Conservation (phyloP, 108 stramenopile genomes). For the Pseudonitzschia delicatissima region DNA sequence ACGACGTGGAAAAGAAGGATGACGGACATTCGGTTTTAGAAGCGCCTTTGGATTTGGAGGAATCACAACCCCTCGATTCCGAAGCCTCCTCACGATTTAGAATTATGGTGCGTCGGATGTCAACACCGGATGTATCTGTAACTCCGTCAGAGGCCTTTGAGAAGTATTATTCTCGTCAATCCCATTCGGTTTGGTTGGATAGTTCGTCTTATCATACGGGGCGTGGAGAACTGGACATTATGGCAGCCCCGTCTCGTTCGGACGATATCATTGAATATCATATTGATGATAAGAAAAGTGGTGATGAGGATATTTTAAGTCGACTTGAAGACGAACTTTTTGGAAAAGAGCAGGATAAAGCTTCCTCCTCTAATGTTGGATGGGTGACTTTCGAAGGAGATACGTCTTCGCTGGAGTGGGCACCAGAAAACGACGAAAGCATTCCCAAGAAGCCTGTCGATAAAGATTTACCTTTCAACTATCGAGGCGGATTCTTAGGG, state of each 20-base stretch:
- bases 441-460: background rate
- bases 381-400: background rate
- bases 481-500: constrained; percentile 81
- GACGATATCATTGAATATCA: constrained; percentile 23
- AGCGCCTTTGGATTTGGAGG: background rate
- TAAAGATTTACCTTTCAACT: constrained; percentile 53
- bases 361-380: background rate
- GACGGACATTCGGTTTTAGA: background rate
- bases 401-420: background rate
- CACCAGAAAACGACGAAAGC: background rate
- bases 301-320: constrained; percentile 23
- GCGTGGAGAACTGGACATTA: constrained; percentile 28
- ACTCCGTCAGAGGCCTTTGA: constrained; percentile 30
- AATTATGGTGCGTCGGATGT: constrained; percentile 14
- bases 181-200: constrained; percentile 67
- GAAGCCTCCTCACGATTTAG: constrained; percentile 15
- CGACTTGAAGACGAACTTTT: constrained; percentile 26
- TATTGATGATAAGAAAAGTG: constrained; percentile 16
- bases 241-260: constrained; percentile 22
- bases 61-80: background rate
- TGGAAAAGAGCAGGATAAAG: background rate
- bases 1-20: background rate
- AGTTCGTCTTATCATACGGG: constrained; percentile 33
- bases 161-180: constrained; percentile 15
- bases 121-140: background rate